Percentiles rank a stretch among this genome's conserved stretches.
Conservation (phyloP, 768 basidiomycete species). For the Termitomyces sp. region DNA sequence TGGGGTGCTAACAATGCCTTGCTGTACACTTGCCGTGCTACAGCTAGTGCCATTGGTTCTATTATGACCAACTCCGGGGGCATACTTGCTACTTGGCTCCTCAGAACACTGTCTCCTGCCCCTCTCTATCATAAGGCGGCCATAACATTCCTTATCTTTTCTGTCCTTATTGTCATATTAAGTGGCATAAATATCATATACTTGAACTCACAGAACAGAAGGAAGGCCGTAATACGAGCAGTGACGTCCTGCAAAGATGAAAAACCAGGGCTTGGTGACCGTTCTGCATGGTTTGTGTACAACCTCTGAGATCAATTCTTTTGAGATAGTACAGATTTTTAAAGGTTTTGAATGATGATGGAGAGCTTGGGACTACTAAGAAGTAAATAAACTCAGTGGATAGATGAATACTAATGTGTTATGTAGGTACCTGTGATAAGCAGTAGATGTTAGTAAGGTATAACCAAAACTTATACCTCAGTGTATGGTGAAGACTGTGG, state of each 20-base stretch:
- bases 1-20: slow-evolving; percentile 61
- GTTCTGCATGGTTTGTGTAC: too few relatives aligned
- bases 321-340: too few relatives aligned
- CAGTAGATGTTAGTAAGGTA: too few relatives aligned
- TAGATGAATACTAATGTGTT: too few relatives aligned
- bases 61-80: slow-evolving; percentile 55
- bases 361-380: too few relatives aligned
- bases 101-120: slow-evolving; percentile 42
- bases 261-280: slow-evolving; percentile 16
- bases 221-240: slow-evolving; percentile 24
- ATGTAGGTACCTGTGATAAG: too few relatives aligned
- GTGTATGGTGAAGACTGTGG: too few relatives aligned
- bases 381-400: too few relatives aligned
- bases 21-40: slow-evolving; percentile 51
- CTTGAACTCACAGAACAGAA: slow-evolving; percentile 35
- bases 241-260: slow-evolving; percentile 13
- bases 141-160: slow-evolving; percentile 31
- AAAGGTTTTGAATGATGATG: too few relatives aligned
- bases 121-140: slow-evolving; percentile 49
- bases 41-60: slow-evolving; percentile 51
- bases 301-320: too few relatives aligned
- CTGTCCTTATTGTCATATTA: slow-evolving; percentile 30
- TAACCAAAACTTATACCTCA: too few relatives aligned
- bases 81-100: slow-evolving; percentile 55
- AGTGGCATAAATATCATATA: slow-evolving; percentile 32